Base-by-base conservation (phyloP, 352 stramenopile genomes). In the Saprolegnia parasitica region DNA sequence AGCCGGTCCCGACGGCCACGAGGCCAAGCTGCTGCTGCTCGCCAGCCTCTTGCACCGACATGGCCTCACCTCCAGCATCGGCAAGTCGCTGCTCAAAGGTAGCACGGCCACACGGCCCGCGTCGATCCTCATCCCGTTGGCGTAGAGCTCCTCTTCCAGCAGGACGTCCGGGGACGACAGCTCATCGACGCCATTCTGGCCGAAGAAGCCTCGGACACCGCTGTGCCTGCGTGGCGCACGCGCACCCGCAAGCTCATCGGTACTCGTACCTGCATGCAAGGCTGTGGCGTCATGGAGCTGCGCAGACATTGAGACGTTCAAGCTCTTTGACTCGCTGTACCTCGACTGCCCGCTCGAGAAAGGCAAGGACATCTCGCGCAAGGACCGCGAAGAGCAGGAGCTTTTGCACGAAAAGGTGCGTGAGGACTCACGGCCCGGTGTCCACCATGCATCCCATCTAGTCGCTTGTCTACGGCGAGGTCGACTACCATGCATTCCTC, bases 341-440 rank as follows among this genome's bases (percentile, higher is more conserved):
- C 60, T 62, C 23, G 67, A 75, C 42, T 78, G 76, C 58, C 54
- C 71, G 6, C 61, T 81, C 26, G 68, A 80, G 46, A 71, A 82
- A 20, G 78, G 76, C n/a, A 86, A 86, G 52, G 68, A 66, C 13
- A 73, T 83, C n/a, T 80, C 72, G 16, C 80, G 78, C 56, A 66
- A 72, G 46, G 77, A 84, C 37, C 76, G 78, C 39, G 58, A 75
- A 29, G 52, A 65, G 1, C 67, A 77, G 46, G 60, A 74, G 18
- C 66, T 78, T 9, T 61, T 52, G 18, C 46, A 67, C 1, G 72
- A 78, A 39, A 77, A 74, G 62, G 61, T 67, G 4, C 39, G 16
- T 21, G 3, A 35, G 9, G 16, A 4, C 50, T 32, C 20, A 67
- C n/a, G 21, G 9, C 6, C 50, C 9, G 18, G 24, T 47, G 20